These are phyloP conservation scores for Pugionium dolabratum DNA, from an alignment of 345 rosid species.

Conservation along the genomic window DNA sequence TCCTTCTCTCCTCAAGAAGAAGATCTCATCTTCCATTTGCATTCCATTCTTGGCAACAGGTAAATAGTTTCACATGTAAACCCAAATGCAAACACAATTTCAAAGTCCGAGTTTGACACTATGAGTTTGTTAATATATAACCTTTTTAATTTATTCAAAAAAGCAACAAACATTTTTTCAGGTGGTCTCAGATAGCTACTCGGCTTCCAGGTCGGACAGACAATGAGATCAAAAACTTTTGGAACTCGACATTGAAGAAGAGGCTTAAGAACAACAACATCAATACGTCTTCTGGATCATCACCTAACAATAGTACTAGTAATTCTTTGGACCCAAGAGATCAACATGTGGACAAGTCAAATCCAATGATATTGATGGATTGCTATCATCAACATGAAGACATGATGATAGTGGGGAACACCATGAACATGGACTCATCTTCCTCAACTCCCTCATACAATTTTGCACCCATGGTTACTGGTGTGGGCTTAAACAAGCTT, in stretches of 20 bases:
- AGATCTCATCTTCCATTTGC: constrained; percentile 72
- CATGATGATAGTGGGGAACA: constrained; percentile 44
- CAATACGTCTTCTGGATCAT: constrained; percentile 46
- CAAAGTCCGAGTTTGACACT: no score
- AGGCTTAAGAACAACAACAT: constrained; percentile 48
- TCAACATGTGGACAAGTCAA: constrained; percentile 36
- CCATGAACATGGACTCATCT: constrained; percentile 55
- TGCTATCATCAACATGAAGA: constrained; percentile 44
- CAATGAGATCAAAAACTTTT: constrained; percentile 90
- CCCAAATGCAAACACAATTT: neutral
- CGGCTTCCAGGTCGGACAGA: constrained; percentile 91
- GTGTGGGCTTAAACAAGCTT: constrained; percentile 40
- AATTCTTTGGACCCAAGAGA: constrained; percentile 59
- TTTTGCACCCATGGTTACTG: constrained; percentile 30
- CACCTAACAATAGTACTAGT: constrained; percentile 57
- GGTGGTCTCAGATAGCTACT: constrained; percentile 97
- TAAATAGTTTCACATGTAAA: constrained; percentile 9
- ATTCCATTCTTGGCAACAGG: constrained; percentile 83
- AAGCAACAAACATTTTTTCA: constrained; percentile 17
- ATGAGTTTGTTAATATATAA: neutral
- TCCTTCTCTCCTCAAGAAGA: constrained; percentile 78
- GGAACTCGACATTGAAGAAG: constrained; percentile 88
- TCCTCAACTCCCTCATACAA: constrained; percentile 39
- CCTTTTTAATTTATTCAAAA: neutral
- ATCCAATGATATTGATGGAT: constrained; percentile 40